A percentile compares a stretch with the other conserved stretches of the same genome.
These are phyloP conservation scores for Aspergillus mulundensis DNA, from an alignment of 495 filamentous ascomycete genomes.

Conservation along the genomic window DNA sequence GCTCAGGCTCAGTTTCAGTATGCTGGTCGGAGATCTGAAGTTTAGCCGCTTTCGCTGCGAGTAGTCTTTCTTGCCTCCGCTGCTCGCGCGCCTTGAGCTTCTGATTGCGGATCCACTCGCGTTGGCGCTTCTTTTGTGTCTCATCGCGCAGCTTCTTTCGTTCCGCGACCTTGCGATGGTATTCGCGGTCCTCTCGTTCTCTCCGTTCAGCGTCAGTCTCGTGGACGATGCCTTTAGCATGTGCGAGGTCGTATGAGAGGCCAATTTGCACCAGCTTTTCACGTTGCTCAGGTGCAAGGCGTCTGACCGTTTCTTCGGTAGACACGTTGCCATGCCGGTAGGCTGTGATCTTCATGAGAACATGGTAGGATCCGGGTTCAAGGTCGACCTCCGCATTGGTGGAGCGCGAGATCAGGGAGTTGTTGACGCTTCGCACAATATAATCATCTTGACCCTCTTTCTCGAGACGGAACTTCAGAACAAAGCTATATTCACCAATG, in stretches of 20 bases:
- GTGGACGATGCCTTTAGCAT: constrained; percentile 66
- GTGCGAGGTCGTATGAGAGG: constrained; percentile 77
- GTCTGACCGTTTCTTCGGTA: constrained; percentile 65
- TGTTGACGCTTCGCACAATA: constrained; percentile 71
- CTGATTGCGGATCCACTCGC: constrained; percentile 48
- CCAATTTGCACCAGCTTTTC: constrained; percentile 84
- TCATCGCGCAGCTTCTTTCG: constrained; percentile 40
- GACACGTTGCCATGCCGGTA: constrained; percentile 48
- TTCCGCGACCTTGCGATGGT: constrained; percentile 42
- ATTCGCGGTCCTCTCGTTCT: constrained; percentile 38
- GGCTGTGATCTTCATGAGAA: constrained; percentile 77
- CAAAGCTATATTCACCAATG: constrained; percentile 74
- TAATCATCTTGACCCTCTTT: constrained; percentile 78
- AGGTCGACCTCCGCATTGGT: constrained; percentile 79
- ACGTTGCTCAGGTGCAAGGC: constrained; percentile 56
- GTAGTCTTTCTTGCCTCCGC: constrained; percentile 24
- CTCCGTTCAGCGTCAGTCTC: constrained; percentile 64
- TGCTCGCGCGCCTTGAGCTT: constrained; percentile 44
- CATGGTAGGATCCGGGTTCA: constrained; percentile 74
- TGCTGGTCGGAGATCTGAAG: neutral
- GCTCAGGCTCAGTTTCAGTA: neutral
- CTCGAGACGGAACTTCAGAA: constrained; percentile 76
- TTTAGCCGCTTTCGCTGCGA: constrained; percentile 7
- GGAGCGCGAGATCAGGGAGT: constrained; percentile 68
- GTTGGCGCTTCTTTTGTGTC: constrained; percentile 44